Evolutionary conservation across 2,329 filamentous ascomycete genomes (phyloP), one percentile per base, ranked within the genome.

Genomic region (Ilyonectria destructans): DNA sequence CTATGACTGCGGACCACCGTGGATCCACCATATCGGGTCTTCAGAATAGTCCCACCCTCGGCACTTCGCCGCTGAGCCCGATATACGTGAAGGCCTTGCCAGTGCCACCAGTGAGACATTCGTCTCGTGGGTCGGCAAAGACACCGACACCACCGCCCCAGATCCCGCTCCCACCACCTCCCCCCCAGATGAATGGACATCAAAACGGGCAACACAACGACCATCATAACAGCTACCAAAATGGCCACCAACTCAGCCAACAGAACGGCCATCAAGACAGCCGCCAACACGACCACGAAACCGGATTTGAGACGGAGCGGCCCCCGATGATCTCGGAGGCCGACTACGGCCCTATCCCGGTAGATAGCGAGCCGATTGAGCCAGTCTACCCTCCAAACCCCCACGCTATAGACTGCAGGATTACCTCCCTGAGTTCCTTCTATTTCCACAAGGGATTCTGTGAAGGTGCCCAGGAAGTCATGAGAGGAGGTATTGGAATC

Each of bases 391-490:
- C 61, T 26, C 69, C 71, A 9, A 75, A 75, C 26, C 69, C 75
- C 1, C 69, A 67, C 61, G 69, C 61, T 3, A 37, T 74, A 26
- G 83, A 85, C 52, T 85, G 82, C 70, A 81, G 72, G 6, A 86
- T 89, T 40, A 82, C 78, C 10, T 68, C 74, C 2, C 69, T 78
- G 10, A 87, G 86, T 70, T 88, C 87, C 0, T 89, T 88, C 69
- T 84, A 86, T 57, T 78, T 84, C 10, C 79, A 86, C 43, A 88
- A 87, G 62, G 87, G 87, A 1, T 88, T 89, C 71, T 90, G 88
- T 49, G 82, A 85, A 21, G 87, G 87, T 1, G 87, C 87, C 7
- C 84, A 84, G 54, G 85, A 87, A 17, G 83, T 85, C 1, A 77
- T 85, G 31, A 80, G 80, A 40, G 87, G 87, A 1, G 84, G 83